A percentile compares a stretch with the other conserved stretches of the same genome.
These are phyloP conservation scores for Teratosphaeria zuluensis DNA, from an alignment of 2,329 filamentous ascomycete genomes.

Conservation along the genomic window DNA sequence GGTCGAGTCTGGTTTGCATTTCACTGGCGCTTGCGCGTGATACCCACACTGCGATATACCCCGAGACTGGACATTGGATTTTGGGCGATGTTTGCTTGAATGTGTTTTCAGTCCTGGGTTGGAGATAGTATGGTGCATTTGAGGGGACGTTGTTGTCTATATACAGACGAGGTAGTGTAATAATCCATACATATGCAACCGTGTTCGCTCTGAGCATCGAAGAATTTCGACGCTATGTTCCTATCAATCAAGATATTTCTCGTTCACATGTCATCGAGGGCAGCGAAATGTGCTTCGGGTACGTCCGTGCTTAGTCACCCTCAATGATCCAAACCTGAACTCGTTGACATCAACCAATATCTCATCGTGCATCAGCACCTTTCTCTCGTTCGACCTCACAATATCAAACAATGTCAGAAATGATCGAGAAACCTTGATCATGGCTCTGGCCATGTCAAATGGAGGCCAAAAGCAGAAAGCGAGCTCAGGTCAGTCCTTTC, in stretches of 20 bases:
- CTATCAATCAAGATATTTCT: neutral
- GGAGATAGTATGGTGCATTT: neutral
- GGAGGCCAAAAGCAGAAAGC: slow-evolving; percentile 39
- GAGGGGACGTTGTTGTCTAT: neutral
- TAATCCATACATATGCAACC: neutral
- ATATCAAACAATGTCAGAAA: neutral
- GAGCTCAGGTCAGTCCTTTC: slow-evolving; percentile 35
- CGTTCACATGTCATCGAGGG: too few relatives aligned
- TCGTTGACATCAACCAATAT: neutral
- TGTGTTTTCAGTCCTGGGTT: neutral
- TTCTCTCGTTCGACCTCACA: neutral
- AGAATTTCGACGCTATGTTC: neutral
- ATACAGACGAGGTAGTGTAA: neutral
- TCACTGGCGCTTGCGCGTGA: slow-evolving; percentile 6
- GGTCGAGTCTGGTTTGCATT: slow-evolving; percentile 4
- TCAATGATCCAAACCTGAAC: neutral
- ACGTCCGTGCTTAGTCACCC: neutral
- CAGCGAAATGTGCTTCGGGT: neutral
- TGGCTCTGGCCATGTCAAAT: slow-evolving; percentile 39
- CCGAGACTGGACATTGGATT: neutral
- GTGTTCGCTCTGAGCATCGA: neutral
- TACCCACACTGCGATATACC: slow-evolving; percentile 7
- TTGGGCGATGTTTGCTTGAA: neutral
- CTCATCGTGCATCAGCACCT: neutral
- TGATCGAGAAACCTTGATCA: neutral